These are phyloP conservation scores for Secale cereale DNA, from an alignment of 176 grass and related monocot species.

Conservation along the genomic window DNA sequence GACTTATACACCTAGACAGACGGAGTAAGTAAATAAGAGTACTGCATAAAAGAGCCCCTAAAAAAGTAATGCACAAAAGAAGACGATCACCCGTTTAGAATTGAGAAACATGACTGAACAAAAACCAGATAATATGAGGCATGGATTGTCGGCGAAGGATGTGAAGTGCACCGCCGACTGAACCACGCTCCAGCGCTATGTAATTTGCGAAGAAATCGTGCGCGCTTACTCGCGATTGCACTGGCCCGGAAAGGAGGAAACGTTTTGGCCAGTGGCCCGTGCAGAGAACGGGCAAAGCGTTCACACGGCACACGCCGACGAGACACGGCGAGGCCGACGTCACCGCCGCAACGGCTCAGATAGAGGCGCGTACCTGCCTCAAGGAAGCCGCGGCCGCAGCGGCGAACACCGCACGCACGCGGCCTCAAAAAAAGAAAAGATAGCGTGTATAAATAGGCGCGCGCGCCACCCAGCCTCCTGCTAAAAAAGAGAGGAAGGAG, in stretches of 20 bases:
- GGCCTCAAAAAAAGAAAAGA: not conserved
- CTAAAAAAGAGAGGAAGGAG: constrained; percentile 8
- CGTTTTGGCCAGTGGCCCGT: not conserved
- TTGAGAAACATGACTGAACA: no score
- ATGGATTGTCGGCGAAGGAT: no score
- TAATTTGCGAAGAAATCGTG: no score
- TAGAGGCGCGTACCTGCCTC: not conserved
- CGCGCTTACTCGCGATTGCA: not conserved
- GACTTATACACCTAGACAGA: no score
- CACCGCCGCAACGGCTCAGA: not conserved
- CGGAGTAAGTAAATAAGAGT: no score
- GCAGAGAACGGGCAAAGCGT: not conserved
- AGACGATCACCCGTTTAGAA: no score
- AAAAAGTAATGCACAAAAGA: no score
- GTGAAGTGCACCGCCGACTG: no score
- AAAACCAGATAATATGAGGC: no score
- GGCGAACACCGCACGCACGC: not conserved
- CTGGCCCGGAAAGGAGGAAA: not conserved
- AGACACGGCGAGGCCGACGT: not conserved
- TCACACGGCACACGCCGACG: not conserved
- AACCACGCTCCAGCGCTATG: no score
- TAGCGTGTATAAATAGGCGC: not conserved
- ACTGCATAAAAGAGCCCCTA: no score
- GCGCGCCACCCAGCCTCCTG: not conserved
- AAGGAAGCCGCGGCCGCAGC: not conserved